Evolutionary conservation across 2,329 filamentous ascomycete species (phyloP).

Genomic region (Cladophialophora carrionii): DNA sequence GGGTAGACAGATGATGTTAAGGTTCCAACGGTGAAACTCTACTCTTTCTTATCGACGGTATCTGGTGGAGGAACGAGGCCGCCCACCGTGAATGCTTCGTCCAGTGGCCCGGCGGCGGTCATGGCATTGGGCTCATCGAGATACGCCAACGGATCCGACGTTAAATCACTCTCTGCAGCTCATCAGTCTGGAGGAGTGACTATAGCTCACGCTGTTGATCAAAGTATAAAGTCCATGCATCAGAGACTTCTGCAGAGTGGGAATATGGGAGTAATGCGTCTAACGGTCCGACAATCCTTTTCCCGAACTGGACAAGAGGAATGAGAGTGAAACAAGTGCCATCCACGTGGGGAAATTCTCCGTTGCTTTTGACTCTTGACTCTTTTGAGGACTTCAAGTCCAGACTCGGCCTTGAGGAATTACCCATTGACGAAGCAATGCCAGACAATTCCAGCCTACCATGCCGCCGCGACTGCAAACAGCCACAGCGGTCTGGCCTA

Average conservation of each 20-base stretch:
- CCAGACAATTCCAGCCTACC: not conserved
- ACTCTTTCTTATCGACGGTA: not conserved
- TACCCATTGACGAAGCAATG: not conserved
- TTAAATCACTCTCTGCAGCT: not conserved
- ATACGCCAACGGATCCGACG: not conserved
- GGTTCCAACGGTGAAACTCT: not conserved
- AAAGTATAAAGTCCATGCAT: not conserved
- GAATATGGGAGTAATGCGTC: not conserved
- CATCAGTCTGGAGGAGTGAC: not conserved
- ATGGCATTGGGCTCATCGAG: not conserved
- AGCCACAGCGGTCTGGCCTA: not conserved
- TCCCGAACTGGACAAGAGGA: not conserved
- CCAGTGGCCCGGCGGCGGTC: too few relatives aligned
- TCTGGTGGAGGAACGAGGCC: not conserved
- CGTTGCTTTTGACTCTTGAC: slow-evolving; percentile 1
- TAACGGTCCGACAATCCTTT: not conserved
- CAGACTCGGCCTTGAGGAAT: too few relatives aligned
- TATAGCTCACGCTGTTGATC: not conserved
- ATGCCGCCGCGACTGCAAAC: not conserved
- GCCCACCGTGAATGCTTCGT: not conserved
- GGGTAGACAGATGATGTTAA: not conserved
- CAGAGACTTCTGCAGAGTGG: not conserved
- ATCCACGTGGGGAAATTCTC: slow-evolving; percentile 12
- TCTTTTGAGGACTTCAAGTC: not conserved
- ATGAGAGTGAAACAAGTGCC: slow-evolving; percentile 18